A percentile compares a stretch with the other conserved stretches of the same genome.
Evolutionary conservation across 768 basidiomycete species (phyloP).

Genomic region (Calocybe cyanea): DNA sequence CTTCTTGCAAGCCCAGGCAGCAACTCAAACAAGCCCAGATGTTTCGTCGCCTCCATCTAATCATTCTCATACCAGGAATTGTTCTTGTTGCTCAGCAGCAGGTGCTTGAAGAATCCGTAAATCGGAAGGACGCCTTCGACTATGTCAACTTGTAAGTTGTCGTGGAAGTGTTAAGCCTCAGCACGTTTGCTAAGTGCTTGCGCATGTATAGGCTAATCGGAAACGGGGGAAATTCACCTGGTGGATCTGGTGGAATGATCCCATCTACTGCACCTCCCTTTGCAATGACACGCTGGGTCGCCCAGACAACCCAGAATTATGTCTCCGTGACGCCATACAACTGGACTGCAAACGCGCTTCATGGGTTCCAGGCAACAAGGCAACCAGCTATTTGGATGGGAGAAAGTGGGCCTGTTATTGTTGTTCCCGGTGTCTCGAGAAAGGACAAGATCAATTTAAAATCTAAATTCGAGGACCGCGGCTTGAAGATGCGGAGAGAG

Average conservation of each 20-base stretch:
- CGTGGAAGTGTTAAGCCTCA: too few species aligned
- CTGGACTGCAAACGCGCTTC: slow-evolving; percentile 49
- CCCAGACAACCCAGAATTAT: slow-evolving; percentile 74
- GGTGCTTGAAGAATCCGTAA: neutral
- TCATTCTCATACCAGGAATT: neutral
- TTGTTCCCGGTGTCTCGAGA: slow-evolving; percentile 50
- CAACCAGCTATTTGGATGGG: slow-evolving; percentile 93
- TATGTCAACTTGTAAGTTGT: slow-evolving; percentile 26
- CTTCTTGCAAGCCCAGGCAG: too few species aligned
- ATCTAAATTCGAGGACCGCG: slow-evolving; percentile 55
- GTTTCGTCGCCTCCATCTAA: neutral
- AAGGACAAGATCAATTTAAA: slow-evolving; percentile 31
- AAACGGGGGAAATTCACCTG: slow-evolving; percentile 67
- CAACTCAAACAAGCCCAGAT: too few species aligned
- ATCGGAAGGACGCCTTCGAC: slow-evolving; percentile 21
- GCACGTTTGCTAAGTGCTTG: neutral
- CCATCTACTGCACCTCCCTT: slow-evolving; percentile 75
- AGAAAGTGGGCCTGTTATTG: slow-evolving; percentile 60
- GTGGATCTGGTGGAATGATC: slow-evolving; percentile 75
- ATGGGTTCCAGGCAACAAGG: slow-evolving; percentile 77
- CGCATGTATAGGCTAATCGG: slow-evolving; percentile 49
- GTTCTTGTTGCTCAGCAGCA: neutral
- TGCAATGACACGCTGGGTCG: slow-evolving; percentile 84
- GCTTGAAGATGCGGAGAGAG: slow-evolving; percentile 47
- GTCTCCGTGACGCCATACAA: slow-evolving; percentile 73